Evolutionary conservation across 2,329 filamentous ascomycete genomes (phyloP), one percentile per base, ranked within the genome.

Genomic region (Venturia oleaginea): DNA sequence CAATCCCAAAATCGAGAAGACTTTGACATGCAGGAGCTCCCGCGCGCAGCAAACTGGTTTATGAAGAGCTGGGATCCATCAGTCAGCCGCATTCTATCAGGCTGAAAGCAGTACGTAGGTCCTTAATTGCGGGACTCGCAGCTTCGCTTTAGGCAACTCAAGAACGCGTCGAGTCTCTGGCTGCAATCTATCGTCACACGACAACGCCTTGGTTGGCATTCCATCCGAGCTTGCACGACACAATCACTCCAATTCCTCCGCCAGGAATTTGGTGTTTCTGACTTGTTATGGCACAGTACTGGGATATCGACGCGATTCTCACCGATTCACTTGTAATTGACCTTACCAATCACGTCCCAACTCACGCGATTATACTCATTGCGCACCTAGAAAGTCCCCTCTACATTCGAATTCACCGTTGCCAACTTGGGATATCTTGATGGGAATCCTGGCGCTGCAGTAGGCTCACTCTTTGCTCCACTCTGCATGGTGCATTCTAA

Each of bases 371-470:
- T 60, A 43, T 19, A 30, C 60, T 68, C 40, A 68, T 48, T 55
- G 34, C 59, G n/a, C 32, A 38, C 22, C 32, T 70, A 96, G 87
- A 97, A 97, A 89, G 85, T 97, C 38, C 93, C 94, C 48, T 96
- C 92, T 79, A 95, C 90, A 62, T 97, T 97, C 77, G 90, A 96
- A 72, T 84, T 97, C 72, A 89, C 93, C 66, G 87, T 96, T 38
- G 89, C 92, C 24, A 87, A 90, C 65, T 84, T 97, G 57, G 92
- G 92, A 69, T 91, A 96, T 74, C 83, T 99, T 66, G 92, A 96
- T 77, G 92, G 92, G 71, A 93, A 91, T 72, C 83, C 89, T 30
- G 83, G 82, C 57, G 81, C 81, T 68, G 82, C 84, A 71, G 82
- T 83, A 72, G 66, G 74, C 63, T 19, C 38, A 32, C 40, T 76